A percentile compares a stretch with the other conserved stretches of the same genome.
phyloP scores from a whole-genome alignment of 2,329 filamentous ascomycete genomes.

The Triangularia verruculosa region DNA sequence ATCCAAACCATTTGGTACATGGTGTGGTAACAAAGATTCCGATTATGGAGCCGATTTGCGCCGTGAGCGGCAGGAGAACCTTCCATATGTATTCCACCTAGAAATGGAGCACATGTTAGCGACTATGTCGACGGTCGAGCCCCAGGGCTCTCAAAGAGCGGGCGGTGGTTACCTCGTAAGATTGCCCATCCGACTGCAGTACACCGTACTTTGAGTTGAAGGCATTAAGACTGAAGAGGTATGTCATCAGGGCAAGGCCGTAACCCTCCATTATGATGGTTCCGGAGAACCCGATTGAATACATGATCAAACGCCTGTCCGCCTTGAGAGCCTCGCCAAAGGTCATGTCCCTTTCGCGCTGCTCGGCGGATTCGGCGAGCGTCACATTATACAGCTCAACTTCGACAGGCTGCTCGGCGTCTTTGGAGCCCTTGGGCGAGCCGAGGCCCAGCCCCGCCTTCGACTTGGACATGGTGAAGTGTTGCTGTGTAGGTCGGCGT shows the following conservation, averaged over 20 bases:
- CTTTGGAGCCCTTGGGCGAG: not conserved
- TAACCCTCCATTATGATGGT: conserved; percentile 29
- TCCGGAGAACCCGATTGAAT: conserved; percentile 25
- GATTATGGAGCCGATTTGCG: conserved; percentile 24
- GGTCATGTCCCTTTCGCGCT: conserved; percentile 20
- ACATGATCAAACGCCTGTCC: conserved; percentile 24
- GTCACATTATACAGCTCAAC: conserved; percentile 14
- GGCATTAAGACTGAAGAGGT: conserved; percentile 19
- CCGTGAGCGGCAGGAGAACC: conserved; percentile 18
- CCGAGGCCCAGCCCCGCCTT: not conserved
- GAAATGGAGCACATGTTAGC: not conserved
- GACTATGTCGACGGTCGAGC: not conserved
- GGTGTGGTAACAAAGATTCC: conserved; percentile 19
- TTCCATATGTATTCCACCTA: conserved; percentile 21
- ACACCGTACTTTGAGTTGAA: conserved; percentile 22
- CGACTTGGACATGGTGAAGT: not conserved
- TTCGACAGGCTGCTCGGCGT: not conserved
- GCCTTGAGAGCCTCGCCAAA: conserved; percentile 20
- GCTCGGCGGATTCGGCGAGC: conserved; percentile 18
- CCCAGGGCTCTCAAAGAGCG: not conserved
- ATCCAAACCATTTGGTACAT: conserved; percentile 16
- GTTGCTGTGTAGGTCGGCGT: not conserved
- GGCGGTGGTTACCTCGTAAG: not conserved
- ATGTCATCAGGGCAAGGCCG: conserved; percentile 24
- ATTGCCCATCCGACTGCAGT: not conserved